Evolutionary conservation across 2,329 filamentous ascomycete species (phyloP).

Genomic region (Fonsecaea pedrosoi): DNA sequence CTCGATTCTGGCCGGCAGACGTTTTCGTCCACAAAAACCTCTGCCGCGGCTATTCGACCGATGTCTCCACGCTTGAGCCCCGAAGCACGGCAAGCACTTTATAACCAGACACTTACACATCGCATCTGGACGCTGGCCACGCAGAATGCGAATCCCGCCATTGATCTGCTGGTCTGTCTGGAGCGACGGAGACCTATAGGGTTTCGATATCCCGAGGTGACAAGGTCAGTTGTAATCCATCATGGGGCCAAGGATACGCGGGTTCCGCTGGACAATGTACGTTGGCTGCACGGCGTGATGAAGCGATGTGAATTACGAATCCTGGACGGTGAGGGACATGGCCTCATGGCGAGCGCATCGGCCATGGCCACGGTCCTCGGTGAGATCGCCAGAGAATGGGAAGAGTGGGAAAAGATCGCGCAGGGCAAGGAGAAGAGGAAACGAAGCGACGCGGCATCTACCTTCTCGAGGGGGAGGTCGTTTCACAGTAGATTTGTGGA

Average conservation of each 20-base stretch:
- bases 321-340: constrained; percentile 89
- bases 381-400: constrained; percentile 94
- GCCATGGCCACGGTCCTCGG: constrained; percentile 96
- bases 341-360: constrained; percentile 88
- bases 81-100: constrained; percentile 49
- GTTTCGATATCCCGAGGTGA: constrained; percentile 97
- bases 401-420: constrained; percentile 75
- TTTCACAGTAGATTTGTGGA: constrained; percentile 23
- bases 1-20: constrained; percentile 23
- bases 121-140: constrained; percentile 95
- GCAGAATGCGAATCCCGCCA: constrained; percentile 87
- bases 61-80: constrained; percentile 32
- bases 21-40: constrained; percentile 16
- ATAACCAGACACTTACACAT: constrained; percentile 85
- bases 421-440: constrained; percentile 52
- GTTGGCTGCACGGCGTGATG: constrained; percentile 95
- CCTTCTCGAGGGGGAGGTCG: constrained; percentile 18
- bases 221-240: constrained; percentile 86
- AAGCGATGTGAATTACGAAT: constrained; percentile 88
- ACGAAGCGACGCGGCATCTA: constrained; percentile 27
- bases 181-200: constrained; percentile 91
- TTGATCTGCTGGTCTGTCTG: constrained; percentile 89
- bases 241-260: constrained; percentile 89
- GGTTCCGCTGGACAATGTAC: constrained; percentile 92
- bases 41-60: constrained; percentile 7